Conservation (phyloP, 257 asterid species). For the Lithospermum erythrorhizon region DNA sequence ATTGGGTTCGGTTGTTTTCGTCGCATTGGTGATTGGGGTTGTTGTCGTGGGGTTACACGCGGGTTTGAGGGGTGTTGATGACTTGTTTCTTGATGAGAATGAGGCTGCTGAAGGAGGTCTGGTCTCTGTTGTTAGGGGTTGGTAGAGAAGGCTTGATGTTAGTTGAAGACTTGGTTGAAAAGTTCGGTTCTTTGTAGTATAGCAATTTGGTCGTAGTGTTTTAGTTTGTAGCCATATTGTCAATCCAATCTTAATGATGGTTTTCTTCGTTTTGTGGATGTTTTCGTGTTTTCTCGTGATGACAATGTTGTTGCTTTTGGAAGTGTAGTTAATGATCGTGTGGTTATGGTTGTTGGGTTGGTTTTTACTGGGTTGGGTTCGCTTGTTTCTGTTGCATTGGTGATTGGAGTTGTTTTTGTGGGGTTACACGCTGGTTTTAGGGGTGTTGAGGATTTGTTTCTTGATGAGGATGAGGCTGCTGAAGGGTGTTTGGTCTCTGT, state of each 20-base stretch:
- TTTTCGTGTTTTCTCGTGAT: too few species aligned
- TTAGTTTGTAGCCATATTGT: too few species aligned
- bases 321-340: too few species aligned
- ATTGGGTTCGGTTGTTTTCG: conserved; percentile 62
- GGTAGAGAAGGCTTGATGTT: conserved; percentile 6
- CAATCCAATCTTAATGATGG: too few species aligned
- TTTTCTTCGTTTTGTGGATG: too few species aligned
- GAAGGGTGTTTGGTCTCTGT: conserved; percentile 69
- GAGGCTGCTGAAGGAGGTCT: conserved; percentile 71
- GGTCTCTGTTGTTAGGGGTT: conserved; percentile 52
- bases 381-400: conserved; percentile 63
- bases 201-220: neutral
- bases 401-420: conserved; percentile 35
- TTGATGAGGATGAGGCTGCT: conserved; percentile 66
- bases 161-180: neutral
- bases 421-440: conserved; percentile 52
- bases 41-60: conserved; percentile 47
- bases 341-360: too few species aligned
- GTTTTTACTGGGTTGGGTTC: conserved; percentile 48
- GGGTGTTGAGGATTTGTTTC: conserved; percentile 60
- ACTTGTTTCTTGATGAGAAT: conserved; percentile 65
- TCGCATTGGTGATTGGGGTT: conserved; percentile 51
- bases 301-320: too few species aligned
- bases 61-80: conserved; percentile 52
- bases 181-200: neutral